Conservation (phyloP, 768 basidiomycete genomes). For the Panus rudis region DNA sequence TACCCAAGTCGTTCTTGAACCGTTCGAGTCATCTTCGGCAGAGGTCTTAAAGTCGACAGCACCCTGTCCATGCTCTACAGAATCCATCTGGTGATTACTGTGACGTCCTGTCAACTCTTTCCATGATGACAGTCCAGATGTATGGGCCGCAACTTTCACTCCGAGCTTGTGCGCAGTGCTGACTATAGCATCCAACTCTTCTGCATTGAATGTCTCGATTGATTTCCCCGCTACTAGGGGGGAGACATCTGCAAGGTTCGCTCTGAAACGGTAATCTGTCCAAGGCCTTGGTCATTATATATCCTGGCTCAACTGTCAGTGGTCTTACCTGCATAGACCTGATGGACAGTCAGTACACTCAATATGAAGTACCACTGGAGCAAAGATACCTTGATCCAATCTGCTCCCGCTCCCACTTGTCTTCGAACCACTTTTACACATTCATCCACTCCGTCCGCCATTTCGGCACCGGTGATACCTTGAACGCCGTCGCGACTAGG, state of each 20-base stretch:
- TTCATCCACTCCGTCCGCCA: conserved; percentile 49
- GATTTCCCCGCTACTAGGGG: conserved; percentile 25
- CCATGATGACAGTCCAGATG: conserved; percentile 16
- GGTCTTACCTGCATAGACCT: conserved; percentile 48
- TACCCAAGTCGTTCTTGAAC: conserved; percentile 32
- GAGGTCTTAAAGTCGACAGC: conserved; percentile 11
- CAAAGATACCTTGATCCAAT: conserved; percentile 53
- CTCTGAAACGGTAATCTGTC: conserved; percentile 47
- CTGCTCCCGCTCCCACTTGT: conserved; percentile 59
- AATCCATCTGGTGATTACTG: conserved; percentile 32
- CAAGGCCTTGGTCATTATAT: not conserved
- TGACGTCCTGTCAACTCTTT: not conserved
- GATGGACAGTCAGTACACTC: not conserved
- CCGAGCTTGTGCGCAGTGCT: conserved; percentile 42
- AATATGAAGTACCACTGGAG: conserved; percentile 6
- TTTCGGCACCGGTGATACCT: conserved; percentile 49
- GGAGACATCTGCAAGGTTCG: conserved; percentile 38
- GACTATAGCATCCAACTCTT: conserved; percentile 45
- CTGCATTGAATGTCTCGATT: conserved; percentile 36
- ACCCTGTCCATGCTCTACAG: conserved; percentile 49
- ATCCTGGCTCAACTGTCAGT: too few species aligned
- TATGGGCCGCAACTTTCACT: conserved; percentile 55
- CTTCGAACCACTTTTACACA: conserved; percentile 49
- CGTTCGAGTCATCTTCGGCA: conserved; percentile 5
- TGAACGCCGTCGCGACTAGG: conserved; percentile 46